These are phyloP conservation scores for Venturia asperata DNA, from an alignment of 2,329 filamentous ascomycete genomes.

Conservation along the genomic window DNA sequence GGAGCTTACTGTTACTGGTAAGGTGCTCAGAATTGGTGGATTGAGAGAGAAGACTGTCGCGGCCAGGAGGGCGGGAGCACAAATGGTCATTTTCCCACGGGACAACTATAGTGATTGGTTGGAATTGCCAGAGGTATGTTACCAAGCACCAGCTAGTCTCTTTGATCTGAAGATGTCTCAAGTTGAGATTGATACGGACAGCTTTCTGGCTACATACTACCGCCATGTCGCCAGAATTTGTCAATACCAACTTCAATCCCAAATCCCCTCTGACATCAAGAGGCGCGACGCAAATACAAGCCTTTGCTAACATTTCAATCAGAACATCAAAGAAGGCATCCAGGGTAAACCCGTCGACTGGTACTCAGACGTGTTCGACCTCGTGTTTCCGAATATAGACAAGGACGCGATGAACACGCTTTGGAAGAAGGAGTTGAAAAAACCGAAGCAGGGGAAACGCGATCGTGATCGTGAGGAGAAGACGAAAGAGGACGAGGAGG, in stretches of 20 bases:
- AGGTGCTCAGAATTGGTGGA: constrained; percentile 90
- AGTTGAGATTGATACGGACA: not conserved
- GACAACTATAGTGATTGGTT: constrained; percentile 98
- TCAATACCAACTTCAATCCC: no score
- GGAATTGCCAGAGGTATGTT: constrained; percentile 85
- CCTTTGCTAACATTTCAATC: constrained; percentile 15
- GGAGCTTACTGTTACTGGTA: constrained; percentile 92
- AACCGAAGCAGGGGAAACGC: constrained; percentile 31
- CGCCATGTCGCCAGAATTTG: not conserved
- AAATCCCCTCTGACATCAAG: not conserved
- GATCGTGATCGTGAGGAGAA: constrained; percentile 38
- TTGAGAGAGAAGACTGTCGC: constrained; percentile 96
- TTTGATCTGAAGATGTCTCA: not conserved
- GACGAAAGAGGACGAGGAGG: not conserved
- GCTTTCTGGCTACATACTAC: no score
- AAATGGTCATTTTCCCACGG: constrained; percentile 86
- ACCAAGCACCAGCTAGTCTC: not conserved
- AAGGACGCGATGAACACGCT: constrained; percentile 60
- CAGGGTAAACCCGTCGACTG: constrained; percentile 85
- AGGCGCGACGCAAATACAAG: no score
- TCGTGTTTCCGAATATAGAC: constrained; percentile 81
- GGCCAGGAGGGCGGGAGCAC: constrained; percentile 83
- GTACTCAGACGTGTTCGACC: constrained; percentile 89
- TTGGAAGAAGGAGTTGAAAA: constrained; percentile 60
- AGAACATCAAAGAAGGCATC: constrained; percentile 98